A percentile compares a stretch with the other conserved stretches of the same genome.
Conservation (phyloP, 202 grass and related monocot species). For the Zoysia matrella region DNA sequence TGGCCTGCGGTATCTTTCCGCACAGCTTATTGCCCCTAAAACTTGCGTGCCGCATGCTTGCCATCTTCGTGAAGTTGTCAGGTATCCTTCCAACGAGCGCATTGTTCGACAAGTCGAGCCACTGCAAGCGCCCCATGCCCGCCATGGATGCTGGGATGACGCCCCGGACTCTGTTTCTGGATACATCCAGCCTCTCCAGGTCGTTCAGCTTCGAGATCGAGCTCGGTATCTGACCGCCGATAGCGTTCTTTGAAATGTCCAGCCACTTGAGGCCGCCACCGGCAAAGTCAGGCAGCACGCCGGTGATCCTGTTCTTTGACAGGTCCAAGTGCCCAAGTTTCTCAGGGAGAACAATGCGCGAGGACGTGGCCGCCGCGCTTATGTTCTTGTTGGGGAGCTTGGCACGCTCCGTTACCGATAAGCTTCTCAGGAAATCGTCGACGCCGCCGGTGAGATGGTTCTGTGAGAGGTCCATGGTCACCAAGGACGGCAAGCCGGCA, state of each 20-base stretch:
- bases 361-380: neutral
- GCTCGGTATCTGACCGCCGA: slow-evolving; percentile 68
- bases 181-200: slow-evolving; percentile 68
- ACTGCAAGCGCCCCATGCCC: slow-evolving; percentile 52
- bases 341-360: slow-evolving; percentile 39
- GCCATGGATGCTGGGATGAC: slow-evolving; percentile 66
- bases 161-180: slow-evolving; percentile 63
- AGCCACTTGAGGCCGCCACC: slow-evolving; percentile 50
- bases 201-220: slow-evolving; percentile 53
- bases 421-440: slow-evolving; percentile 55
- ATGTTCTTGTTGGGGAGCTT: slow-evolving; percentile 10
- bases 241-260: slow-evolving; percentile 64
- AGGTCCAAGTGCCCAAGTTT: slow-evolving; percentile 59
- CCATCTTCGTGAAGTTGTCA: slow-evolving; percentile 50
- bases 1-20: slow-evolving; percentile 67
- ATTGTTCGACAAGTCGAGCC: slow-evolving; percentile 70
- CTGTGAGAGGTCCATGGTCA: slow-evolving; percentile 66
- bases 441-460: slow-evolving; percentile 64
- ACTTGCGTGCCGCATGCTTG: slow-evolving; percentile 59
- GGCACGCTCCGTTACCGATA: slow-evolving; percentile 23
- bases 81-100: slow-evolving; percentile 70
- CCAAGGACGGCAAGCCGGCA: slow-evolving; percentile 45
- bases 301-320: slow-evolving; percentile 69
- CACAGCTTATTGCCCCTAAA: slow-evolving; percentile 74
- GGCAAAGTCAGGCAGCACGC: slow-evolving; percentile 58